These are phyloP conservation scores for Solanum rostratum DNA, from an alignment of 257 asterid species.

Conservation along the genomic window DNA sequence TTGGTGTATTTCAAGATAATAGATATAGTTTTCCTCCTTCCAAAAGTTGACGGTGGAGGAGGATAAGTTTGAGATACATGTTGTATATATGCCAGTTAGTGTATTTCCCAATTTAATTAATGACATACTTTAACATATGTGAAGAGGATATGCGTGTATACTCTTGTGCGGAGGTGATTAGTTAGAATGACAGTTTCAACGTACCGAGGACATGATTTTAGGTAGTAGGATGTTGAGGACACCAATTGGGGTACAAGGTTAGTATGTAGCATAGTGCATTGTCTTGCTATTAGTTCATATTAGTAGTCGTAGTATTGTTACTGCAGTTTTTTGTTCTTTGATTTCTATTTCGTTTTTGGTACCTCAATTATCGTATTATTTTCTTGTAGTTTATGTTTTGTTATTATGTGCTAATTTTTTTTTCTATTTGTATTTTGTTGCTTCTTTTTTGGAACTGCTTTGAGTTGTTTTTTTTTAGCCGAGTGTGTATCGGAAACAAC, in stretches of 20 bases:
- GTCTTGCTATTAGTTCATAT: background rate
- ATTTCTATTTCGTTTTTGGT: background rate
- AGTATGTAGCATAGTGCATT: background rate
- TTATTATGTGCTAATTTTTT: background rate
- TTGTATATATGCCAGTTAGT: background rate
- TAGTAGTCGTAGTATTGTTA: background rate
- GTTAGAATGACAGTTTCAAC: background rate
- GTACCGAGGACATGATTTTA: background rate
- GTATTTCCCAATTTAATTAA: background rate
- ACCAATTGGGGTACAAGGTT: background rate
- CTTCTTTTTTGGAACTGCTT: background rate
- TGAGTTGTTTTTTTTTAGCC: background rate
- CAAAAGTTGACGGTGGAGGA: background rate
- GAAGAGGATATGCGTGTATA: background rate
- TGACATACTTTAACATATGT: background rate
- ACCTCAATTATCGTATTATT: background rate
- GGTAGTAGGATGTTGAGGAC: background rate
- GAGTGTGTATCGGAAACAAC: background rate
- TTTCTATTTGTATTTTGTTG: background rate
- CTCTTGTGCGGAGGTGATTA: background rate
- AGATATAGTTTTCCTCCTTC: background rate
- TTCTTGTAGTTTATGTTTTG: background rate
- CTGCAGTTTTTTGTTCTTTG: background rate
- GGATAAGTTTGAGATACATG: background rate
- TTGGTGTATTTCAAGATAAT: background rate